Conservation (phyloP, 352 stramenopile genomes). For the Phytophthora pluvialis region DNA sequence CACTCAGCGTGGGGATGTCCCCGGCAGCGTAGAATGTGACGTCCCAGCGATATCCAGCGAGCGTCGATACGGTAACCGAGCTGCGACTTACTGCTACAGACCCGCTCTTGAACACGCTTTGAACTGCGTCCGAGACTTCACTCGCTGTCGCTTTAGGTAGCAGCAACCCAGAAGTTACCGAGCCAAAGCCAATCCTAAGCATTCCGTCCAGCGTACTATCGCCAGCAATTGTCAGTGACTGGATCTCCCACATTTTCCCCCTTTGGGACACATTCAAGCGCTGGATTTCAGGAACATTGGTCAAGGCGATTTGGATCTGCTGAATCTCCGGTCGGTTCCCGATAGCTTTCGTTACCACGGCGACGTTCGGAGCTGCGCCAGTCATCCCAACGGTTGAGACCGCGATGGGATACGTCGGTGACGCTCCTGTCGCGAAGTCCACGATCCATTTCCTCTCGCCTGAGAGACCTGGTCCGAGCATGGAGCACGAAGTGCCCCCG, state of each 20-base stretch:
- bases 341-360: background rate
- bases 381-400: background rate
- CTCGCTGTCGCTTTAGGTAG: background rate
- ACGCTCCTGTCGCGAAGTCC: conserved; percentile 15
- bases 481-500: conserved; percentile 27
- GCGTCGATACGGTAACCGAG: conserved; percentile 11
- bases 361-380: background rate
- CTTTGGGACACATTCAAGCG: conserved; percentile 27
- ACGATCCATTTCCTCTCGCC: conserved; percentile 41
- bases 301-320: conserved; percentile 25
- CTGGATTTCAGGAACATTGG: conserved; percentile 33
- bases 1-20: conserved; percentile 23
- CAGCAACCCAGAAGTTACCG: background rate
- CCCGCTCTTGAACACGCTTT: background rate
- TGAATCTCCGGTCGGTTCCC: conserved; percentile 29
- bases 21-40: conserved; percentile 42
- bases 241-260: conserved; percentile 37
- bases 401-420: background rate
- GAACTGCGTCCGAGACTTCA: background rate
- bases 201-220: conserved; percentile 3
- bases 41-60: conserved; percentile 35
- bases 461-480: conserved; percentile 35
- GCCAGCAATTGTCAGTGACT: conserved; percentile 25
- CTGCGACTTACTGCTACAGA: conserved; percentile 1
- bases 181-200: conserved; percentile 10